These are phyloP conservation scores for Suillus ampliporus DNA, from an alignment of 768 basidiomycete species.

Conservation along the genomic window DNA sequence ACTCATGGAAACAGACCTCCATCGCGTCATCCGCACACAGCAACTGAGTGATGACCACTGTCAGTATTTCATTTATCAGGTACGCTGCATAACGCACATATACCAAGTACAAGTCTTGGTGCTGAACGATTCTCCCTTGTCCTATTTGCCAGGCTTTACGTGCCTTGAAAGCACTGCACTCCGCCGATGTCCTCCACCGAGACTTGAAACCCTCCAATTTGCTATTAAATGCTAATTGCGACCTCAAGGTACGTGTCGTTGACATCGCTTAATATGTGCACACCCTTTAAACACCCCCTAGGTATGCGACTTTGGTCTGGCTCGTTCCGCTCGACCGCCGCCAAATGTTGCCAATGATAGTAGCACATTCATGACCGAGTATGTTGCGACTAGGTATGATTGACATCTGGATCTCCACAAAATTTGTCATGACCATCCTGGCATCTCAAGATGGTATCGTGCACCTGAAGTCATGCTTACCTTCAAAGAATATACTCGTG, in stretches of 20 bases:
- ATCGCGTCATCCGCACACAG: slow-evolving; percentile 96
- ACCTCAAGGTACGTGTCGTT: slow-evolving; percentile 73
- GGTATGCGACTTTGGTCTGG: slow-evolving; percentile 90
- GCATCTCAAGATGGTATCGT: slow-evolving; percentile 80
- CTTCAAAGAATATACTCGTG: slow-evolving; percentile 92
- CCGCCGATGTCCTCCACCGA: slow-evolving; percentile 92
- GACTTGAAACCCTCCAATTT: slow-evolving; percentile 98
- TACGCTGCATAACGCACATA: slow-evolving; percentile 30
- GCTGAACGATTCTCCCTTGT: slow-evolving; percentile 10
- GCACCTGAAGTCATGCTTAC: slow-evolving; percentile 99
- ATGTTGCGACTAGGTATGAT: slow-evolving; percentile 86
- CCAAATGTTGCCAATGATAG: slow-evolving; percentile 76
- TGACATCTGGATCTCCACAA: background rate
- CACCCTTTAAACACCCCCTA: slow-evolving; percentile 29
- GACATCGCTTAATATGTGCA: slow-evolving; percentile 7
- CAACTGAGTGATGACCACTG: slow-evolving; percentile 93
- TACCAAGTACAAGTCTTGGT: background rate
- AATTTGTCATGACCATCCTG: slow-evolving; percentile 7
- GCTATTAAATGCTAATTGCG: slow-evolving; percentile 94
- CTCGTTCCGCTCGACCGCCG: slow-evolving; percentile 76
- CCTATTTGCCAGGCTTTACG: slow-evolving; percentile 67
- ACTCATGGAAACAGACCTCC: slow-evolving; percentile 92
- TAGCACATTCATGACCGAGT: slow-evolving; percentile 89
- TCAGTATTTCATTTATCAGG: slow-evolving; percentile 98
- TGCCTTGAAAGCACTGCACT: slow-evolving; percentile 93